These are phyloP conservation scores for Holtermannia corniformis DNA, from an alignment of 768 basidiomycete species.

Conservation along the genomic window DNA sequence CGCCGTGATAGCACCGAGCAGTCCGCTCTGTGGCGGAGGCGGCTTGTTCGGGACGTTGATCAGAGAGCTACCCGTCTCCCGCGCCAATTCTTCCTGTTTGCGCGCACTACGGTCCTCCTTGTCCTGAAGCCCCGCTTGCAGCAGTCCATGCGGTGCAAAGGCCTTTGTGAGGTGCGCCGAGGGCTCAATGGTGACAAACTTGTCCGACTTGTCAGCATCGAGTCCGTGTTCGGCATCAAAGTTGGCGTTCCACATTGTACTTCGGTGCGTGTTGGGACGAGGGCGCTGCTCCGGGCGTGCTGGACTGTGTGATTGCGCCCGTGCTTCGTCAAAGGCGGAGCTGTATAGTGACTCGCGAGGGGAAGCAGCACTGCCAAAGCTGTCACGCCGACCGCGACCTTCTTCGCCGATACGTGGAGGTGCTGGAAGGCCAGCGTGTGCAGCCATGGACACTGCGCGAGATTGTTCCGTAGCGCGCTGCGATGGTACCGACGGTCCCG, in stretches of 20 bases:
- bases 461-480: neutral
- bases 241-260: slow-evolving; percentile 79
- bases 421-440: neutral
- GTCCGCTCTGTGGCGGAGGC: slow-evolving; percentile 85
- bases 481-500: neutral
- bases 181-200: slow-evolving; percentile 63
- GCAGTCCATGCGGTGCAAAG: slow-evolving; percentile 85
- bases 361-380: neutral
- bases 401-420: neutral
- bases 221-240: slow-evolving; percentile 59
- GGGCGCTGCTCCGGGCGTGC: neutral
- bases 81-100: slow-evolving; percentile 83
- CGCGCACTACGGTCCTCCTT: slow-evolving; percentile 93
- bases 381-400: neutral
- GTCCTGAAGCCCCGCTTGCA: slow-evolving; percentile 90
- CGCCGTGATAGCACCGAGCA: slow-evolving; percentile 89
- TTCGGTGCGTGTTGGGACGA: slow-evolving; percentile 18
- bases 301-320: neutral
- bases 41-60: slow-evolving; percentile 95
- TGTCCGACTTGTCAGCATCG: slow-evolving; percentile 44
- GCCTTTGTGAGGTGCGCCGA: slow-evolving; percentile 77
- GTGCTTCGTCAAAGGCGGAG: neutral
- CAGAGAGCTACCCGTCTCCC: slow-evolving; percentile 81
- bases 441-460: neutral
- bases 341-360: neutral